Evolutionary conservation across 805 yeast genomes (phyloP), one percentile per base, ranked within the genome.

Genomic region (Lipomyces mesembrius): DNA sequence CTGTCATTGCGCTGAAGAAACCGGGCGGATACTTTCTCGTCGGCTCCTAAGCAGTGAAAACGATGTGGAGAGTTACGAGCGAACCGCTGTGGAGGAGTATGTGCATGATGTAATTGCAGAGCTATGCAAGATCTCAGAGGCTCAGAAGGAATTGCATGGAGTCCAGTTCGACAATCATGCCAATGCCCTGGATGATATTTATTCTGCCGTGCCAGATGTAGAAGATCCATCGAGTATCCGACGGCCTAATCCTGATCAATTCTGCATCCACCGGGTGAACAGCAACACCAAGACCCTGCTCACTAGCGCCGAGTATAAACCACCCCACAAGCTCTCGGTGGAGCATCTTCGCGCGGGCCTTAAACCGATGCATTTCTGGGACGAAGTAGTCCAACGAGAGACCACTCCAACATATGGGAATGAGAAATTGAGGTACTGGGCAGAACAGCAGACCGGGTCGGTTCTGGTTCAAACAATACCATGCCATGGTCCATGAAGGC

Each of bases 261-360:
- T 7, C 34, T 52, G 27, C 27, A 25, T 52, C 32, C 17, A 52
- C 56, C 56, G 56, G 34, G 56, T 52, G 56, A 22, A 52, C 17
- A 4, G 14, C 20, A 29, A 25, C 56, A 25, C 22, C 20, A 52
- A 29, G 9, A 17, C 56, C n/a, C 34, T 52, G 7, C 7, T 52
- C 34, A 52, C n/a, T n/a, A n/a, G n/a, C 34, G 56, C 32, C 32
- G 56, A n/a, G n/a, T n/a, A n/a, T n/a, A n/a, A n/a, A 29, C 34
- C 56, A 3, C 56, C 56, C n/a, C 34, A 29, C 34, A 25, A 29
- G 56, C 49, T 52, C 56, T 17, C 29, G 1, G 29, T 29, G 56
- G 34, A 52, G 56, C 0, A 22, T 29, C 56, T 52, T 52, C 32
- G 56, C 34, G 32, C 34, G 9, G 56, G 56, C 17, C 56, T 52